Conservation (phyloP, 2,329 filamentous ascomycete species). For the Penicillium polonicum region DNA sequence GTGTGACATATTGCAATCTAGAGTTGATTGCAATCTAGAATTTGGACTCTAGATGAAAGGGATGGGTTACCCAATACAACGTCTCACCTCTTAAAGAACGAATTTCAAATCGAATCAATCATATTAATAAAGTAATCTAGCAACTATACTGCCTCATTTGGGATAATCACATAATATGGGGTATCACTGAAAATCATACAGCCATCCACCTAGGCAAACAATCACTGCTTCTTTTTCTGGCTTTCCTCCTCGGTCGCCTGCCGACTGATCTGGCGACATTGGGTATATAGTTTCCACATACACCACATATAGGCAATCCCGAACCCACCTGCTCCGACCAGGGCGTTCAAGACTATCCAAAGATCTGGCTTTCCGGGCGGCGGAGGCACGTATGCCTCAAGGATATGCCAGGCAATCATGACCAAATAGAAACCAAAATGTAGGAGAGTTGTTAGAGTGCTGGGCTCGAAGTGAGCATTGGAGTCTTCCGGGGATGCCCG, state of each 20-base stretch:
- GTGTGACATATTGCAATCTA: slow-evolving; percentile 8
- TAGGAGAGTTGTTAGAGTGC: slow-evolving; percentile 64
- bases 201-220: slow-evolving; percentile 3
- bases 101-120: background rate
- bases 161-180: slow-evolving; percentile 19
- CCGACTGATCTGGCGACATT: slow-evolving; percentile 30
- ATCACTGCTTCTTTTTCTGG: slow-evolving; percentile 38
- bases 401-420: slow-evolving; percentile 79
- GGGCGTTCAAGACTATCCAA: slow-evolving; percentile 89
- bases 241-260: slow-evolving; percentile 26
- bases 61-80: slow-evolving; percentile 11
- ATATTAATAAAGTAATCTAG: slow-evolving; percentile 8
- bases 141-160: slow-evolving; percentile 5
- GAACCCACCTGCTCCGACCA: slow-evolving; percentile 82
- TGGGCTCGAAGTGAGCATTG: slow-evolving; percentile 48
- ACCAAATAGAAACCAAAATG: slow-evolving; percentile 73
- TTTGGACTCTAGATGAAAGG: slow-evolving; percentile 3
- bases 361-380: slow-evolving; percentile 82
- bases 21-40: slow-evolving; percentile 6
- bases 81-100: slow-evolving; percentile 16
- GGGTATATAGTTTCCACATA: slow-evolving; percentile 59
- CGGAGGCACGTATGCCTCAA: slow-evolving; percentile 66
- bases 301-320: slow-evolving; percentile 90
- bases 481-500: slow-evolving; percentile 37
- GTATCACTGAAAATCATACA: slow-evolving; percentile 29